Evolutionary conservation across 306 rosid genomes (phyloP), one percentile per base, ranked within the genome.

Genomic region (Rosa persica): DNA sequence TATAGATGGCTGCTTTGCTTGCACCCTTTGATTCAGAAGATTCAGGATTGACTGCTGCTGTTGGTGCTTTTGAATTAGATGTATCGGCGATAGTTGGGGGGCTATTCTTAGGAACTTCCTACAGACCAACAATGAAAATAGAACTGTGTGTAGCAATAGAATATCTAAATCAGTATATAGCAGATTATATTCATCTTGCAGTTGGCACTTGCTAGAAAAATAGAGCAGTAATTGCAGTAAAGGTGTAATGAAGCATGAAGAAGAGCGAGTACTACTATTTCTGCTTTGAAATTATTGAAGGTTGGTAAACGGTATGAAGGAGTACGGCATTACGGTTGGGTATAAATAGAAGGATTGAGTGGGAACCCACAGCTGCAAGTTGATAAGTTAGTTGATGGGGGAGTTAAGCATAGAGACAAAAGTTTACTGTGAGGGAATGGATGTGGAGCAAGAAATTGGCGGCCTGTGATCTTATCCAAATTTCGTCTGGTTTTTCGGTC

Each of bases 61-160:
- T 8, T 76, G 80, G 80, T 36, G 74, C 86, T 87, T 87, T 89
- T 51, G 81, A 68, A 72, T 42, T 76, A 66, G 88, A 82, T 61
- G 67, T 11, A 46, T 83, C 87, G 54, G 73, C 68, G 58, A 83
- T 86, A 64, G 79, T 81, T 25, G 82, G 79, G n/a, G 96, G 86
- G 80, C 90, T 90, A 55, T 83, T 76, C 44, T 69, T 88, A 27
- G 87, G 82, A 78, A 89, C 87, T 74, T 87, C 97, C 98, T 94
- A 69, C 77, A 67, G 40, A 77, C 43, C 39, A 71, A 38, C 73
- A 79, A 73, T n/a, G 67, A 64, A 60, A 23, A 64, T 2, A 54
- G 55, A 66, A 51, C 8, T 39, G 19, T 15, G 67, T 23, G n/a
- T 76, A 58, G 4, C 20, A 38, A 27, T 10, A n/a, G 22, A 69